Percentiles rank a stretch among this genome's conserved stretches.
Evolutionary conservation across 495 filamentous ascomycete species (phyloP).

Genomic region (Trichoderma erinaceum): DNA sequence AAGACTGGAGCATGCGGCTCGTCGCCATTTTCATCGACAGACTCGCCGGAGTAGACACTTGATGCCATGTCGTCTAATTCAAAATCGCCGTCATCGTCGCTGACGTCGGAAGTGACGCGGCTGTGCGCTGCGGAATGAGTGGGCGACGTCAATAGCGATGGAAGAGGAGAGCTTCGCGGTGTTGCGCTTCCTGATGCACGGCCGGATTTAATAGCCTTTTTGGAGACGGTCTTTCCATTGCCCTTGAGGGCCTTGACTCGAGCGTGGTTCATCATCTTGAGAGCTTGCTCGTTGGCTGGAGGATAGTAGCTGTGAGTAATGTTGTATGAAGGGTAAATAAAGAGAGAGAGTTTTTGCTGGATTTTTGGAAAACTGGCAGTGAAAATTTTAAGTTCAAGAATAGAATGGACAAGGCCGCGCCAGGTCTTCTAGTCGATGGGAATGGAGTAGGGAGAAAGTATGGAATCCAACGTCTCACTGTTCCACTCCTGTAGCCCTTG

Average conservation of each 20-base stretch:
- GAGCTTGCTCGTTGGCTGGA: background rate
- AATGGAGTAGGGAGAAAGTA: background rate
- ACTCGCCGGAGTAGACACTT: constrained; percentile 38
- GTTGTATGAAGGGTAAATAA: background rate
- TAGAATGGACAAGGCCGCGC: background rate
- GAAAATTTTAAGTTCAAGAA: background rate
- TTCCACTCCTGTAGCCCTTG: background rate
- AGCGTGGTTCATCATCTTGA: constrained; percentile 63
- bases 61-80: constrained; percentile 6
- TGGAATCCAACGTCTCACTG: background rate
- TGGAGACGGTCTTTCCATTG: constrained; percentile 86
- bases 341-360: background rate
- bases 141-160: constrained; percentile 20
- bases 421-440: background rate
- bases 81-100: constrained; percentile 45
- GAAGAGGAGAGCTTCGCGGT: constrained; percentile 24
- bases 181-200: constrained; percentile 45
- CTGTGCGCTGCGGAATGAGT: constrained; percentile 53
- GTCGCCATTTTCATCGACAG: constrained; percentile 61
- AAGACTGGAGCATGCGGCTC: constrained; percentile 25
- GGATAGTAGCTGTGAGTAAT: background rate
- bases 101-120: constrained; percentile 38
- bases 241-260: constrained; percentile 72
- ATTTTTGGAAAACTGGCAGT: background rate
- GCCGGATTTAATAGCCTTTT: constrained; percentile 72